Base-by-base conservation (phyloP, 1,139 yeast species). In the Sugiyamaella japonica region DNA sequence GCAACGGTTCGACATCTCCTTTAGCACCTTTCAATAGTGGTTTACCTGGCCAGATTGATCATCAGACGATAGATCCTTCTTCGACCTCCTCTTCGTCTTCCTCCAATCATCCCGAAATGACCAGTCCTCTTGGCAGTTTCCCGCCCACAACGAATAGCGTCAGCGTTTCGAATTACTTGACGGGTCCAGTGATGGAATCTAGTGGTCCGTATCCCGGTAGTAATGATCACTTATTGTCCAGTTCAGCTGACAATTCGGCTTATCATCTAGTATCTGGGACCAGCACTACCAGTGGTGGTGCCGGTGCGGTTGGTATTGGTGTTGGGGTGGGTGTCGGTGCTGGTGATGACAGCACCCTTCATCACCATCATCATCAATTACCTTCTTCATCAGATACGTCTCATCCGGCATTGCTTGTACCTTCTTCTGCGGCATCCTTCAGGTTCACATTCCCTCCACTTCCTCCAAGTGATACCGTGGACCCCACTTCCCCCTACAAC, bases 381-480 rank as follows among this genome's bases (percentile, higher is more conserved):
- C 29, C 48, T 8, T 9, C 40, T 9, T 41, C 52, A 12, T 39
- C 51, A 17, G 20, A 38, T 15, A 7, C 48, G n/a, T 15, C 47
- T 23, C 36, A 49, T 25, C 40, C 39, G 16, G 25, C 38, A n/a
- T 16, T 37, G 7, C 40, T 45, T 36, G 40, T 41, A 49, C 32
- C 48, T 4, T 28, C 46, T 13, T 36, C 56, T 7, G 48, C 52
- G 15, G 31, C 57, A 13, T 52, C 57, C 3, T 54, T 28, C 25
- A 29, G 50, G 1, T 53, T 53, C 39, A 48, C 50, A n/a, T 53
- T 53, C 29, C 56, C 56, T 10, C 50, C 53, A 9, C 34, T 48
- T 9, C 40, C 48, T 3, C 45, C 36, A 8, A 43, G 29, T 16
- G 52, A 52, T 7, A 17, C 16, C 6, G 32, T 32, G 2, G 37